phyloP scores from a whole-genome alignment of 208 protist species.

The Perkinsela sp. region DNA sequence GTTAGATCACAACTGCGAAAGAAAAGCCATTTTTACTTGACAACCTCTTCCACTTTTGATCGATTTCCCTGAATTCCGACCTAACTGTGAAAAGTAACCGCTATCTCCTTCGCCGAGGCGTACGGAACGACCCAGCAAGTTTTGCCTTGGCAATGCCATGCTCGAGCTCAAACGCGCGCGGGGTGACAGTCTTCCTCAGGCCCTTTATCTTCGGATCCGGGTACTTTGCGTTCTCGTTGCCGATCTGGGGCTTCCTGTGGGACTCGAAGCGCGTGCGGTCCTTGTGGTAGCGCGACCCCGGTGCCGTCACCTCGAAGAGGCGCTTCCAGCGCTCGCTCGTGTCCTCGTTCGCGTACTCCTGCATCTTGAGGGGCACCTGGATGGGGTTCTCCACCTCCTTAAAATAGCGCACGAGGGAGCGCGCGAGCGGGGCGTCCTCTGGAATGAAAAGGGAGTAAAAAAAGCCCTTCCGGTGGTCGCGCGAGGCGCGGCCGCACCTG shows the following conservation, averaged over 20 bases:
- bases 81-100: too few relatives aligned
- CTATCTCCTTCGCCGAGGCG: too few relatives aligned
- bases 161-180: neutral
- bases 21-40: too few relatives aligned
- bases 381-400: neutral
- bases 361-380: neutral
- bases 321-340: neutral
- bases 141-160: neutral
- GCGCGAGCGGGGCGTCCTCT: neutral
- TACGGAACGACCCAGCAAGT: too few relatives aligned
- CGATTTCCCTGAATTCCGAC: too few relatives aligned
- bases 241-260: neutral
- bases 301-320: neutral
- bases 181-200: neutral
- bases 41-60: too few relatives aligned
- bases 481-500: conserved; percentile 48
- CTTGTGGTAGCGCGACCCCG: neutral
- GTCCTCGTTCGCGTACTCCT: neutral
- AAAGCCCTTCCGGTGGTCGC: conserved; percentile 22
- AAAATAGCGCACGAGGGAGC: neutral
- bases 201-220: neutral
- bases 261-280: neutral
- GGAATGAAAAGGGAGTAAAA: conserved; percentile 8
- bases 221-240: neutral
- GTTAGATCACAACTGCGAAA: too few relatives aligned